These are phyloP conservation scores for Blastobotrys persicus DNA, from an alignment of 1,139 yeast species.

Conservation along the genomic window DNA sequence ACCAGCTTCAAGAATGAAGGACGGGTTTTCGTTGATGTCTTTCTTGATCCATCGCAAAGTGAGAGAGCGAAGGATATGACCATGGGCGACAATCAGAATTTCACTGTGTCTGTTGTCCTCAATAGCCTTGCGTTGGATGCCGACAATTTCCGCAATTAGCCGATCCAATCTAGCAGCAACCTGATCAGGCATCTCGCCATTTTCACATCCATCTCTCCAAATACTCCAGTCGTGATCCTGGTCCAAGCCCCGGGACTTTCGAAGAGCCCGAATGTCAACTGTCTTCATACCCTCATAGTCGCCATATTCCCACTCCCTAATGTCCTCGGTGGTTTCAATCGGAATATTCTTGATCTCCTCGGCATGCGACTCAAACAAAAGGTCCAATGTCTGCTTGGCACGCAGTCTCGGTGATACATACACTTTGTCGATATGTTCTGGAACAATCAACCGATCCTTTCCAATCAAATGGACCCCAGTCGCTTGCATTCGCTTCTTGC, in stretches of 20 bases:
- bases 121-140: constrained; percentile 60
- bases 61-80: constrained; percentile 85
- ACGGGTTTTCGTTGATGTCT: constrained; percentile 63
- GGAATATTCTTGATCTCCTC: constrained; percentile 37
- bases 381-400: constrained; percentile 69
- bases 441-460: constrained; percentile 56
- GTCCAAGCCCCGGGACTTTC: constrained; percentile 60
- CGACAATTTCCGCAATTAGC: constrained; percentile 60
- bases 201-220: constrained; percentile 92
- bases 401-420: constrained; percentile 78
- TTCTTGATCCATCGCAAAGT: constrained; percentile 82
- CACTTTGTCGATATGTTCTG: constrained; percentile 58
- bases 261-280: constrained; percentile 56
- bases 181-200: constrained; percentile 68
- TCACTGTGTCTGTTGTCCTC: constrained; percentile 59
- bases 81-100: constrained; percentile 83
- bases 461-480: constrained; percentile 76
- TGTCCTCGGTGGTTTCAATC: constrained; percentile 48
- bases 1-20: constrained; percentile 86
- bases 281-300: constrained; percentile 86
- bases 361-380: constrained; percentile 48
- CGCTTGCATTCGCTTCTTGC: constrained; percentile 68
- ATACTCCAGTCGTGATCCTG: constrained; percentile 58
- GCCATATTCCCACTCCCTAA: constrained; percentile 95
- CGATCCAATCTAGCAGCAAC: constrained; percentile 70